phyloP scores from a whole-genome alignment of 2,329 filamentous ascomycete species.

The Cladophialophora carrionii region DNA sequence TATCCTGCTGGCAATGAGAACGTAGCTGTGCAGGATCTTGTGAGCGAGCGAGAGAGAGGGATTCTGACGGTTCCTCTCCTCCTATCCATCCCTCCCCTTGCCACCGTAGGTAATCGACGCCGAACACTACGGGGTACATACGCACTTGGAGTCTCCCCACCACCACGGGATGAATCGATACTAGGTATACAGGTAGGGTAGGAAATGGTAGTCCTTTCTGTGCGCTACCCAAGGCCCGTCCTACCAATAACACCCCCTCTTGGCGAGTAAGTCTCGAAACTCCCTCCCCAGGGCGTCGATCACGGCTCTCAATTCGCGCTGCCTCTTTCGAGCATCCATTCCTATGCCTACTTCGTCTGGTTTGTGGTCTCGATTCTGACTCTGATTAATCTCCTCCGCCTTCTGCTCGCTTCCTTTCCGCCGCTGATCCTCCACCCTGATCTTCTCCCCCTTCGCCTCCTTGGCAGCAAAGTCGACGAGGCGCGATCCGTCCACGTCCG shows the following conservation, averaged over 20 bases:
- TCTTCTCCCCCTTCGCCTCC: conserved; percentile 42
- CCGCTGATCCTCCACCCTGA: conserved; percentile 26
- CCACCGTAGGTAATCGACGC: too few species aligned
- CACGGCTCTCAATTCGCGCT: conserved; percentile 48
- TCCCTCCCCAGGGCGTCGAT: conserved; percentile 47
- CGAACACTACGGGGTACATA: too few species aligned
- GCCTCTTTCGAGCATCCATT: conserved; percentile 21
- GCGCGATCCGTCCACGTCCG: conserved; percentile 45
- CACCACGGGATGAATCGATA: too few species aligned
- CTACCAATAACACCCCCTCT: conserved; percentile 36
- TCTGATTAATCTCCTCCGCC: conserved; percentile 6
- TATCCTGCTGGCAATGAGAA: too few species aligned
- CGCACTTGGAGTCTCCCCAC: too few species aligned
- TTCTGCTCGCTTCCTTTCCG: background rate
- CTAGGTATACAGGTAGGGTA: too few species aligned
- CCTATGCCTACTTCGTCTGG: conserved; percentile 33
- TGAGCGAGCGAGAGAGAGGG: too few species aligned
- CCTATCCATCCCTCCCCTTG: too few species aligned
- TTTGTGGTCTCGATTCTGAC: background rate
- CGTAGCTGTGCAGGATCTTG: too few species aligned
- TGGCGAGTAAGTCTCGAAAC: conserved; percentile 47
- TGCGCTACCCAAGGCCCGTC: too few species aligned
- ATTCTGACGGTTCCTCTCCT: too few species aligned
- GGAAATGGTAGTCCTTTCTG: too few species aligned
- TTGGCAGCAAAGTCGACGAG: conserved; percentile 45